Conservation (phyloP, 192 early-diverging fungal species). For the Backusella australiensis region DNA sequence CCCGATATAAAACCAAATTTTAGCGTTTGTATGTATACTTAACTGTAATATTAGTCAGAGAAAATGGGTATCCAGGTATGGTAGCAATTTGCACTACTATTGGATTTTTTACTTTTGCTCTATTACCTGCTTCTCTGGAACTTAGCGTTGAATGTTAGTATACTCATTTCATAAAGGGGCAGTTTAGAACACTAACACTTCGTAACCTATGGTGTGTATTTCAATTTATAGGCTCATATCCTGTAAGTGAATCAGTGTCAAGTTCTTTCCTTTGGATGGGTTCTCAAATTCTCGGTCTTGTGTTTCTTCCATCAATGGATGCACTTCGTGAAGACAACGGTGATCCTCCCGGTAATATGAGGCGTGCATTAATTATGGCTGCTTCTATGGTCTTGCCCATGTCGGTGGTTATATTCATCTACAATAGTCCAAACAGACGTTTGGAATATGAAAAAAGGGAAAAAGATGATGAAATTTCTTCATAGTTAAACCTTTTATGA, state of each 20-base stretch:
- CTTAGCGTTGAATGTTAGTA: too few relatives aligned
- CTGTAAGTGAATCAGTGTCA: conserved; percentile 23
- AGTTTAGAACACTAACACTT: too few relatives aligned
- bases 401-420: conserved; percentile 4
- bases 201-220: neutral
- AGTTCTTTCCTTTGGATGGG: conserved; percentile 29
- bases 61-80: too few relatives aligned
- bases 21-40: too few relatives aligned
- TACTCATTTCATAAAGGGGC: too few relatives aligned
- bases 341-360: conserved; percentile 7
- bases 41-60: too few relatives aligned
- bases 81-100: too few relatives aligned
- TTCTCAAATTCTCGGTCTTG: conserved; percentile 21
- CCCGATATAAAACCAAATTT: too few relatives aligned
- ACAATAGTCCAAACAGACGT: conserved; percentile 24
- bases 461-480: neutral
- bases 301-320: conserved; percentile 21
- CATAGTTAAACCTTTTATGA: neutral
- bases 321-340: conserved; percentile 13
- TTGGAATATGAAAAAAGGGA: conserved; percentile 22
- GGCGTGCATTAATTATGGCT: conserved; percentile 20
- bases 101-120: too few relatives aligned
- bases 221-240: conserved; percentile 22
- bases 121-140: too few relatives aligned
- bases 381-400: conserved; percentile 7